A percentile compares a stretch with the other conserved stretches of the same genome.
These are phyloP conservation scores for Oryza brachyantha DNA, from an alignment of 176 grass and related monocot species.

Conservation along the genomic window DNA sequence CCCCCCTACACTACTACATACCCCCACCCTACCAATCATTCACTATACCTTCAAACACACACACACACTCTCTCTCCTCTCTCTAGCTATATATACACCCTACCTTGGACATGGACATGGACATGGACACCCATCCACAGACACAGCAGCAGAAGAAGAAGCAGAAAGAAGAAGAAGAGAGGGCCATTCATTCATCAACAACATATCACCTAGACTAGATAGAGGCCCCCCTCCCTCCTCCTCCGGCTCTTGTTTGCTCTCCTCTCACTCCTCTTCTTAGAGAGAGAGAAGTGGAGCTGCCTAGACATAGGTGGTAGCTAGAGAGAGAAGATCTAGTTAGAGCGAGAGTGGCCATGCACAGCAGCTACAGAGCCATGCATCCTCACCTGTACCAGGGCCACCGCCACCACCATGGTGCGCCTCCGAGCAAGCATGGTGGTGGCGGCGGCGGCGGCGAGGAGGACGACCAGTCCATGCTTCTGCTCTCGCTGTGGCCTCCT, in stretches of 20 bases:
- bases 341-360: slow-evolving; percentile 32
- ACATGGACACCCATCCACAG: background rate
- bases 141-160: background rate
- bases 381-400: slow-evolving; percentile 25
- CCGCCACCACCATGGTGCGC: slow-evolving; percentile 15
- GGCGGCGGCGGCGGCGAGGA: slow-evolving; percentile 25
- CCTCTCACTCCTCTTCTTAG: background rate
- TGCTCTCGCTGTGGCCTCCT: slow-evolving; percentile 81
- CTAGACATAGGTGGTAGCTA: background rate
- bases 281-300: background rate
- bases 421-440: slow-evolving; percentile 25
- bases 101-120: no score
- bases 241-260: slow-evolving; percentile 42
- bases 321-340: background rate
- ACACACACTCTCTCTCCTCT: background rate
- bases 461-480: slow-evolving; percentile 70
- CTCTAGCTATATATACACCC: slow-evolving; percentile 41
- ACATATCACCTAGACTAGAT: background rate
- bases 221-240: slow-evolving; percentile 9
- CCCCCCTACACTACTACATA: background rate
- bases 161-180: no score
- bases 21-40: slow-evolving; percentile 41
- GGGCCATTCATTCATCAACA: background rate
- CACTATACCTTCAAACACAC: slow-evolving; percentile 19
- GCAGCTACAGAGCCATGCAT: slow-evolving; percentile 58